Evolutionary conservation across 345 rosid genomes (phyloP), one percentile per base, ranked within the genome.

Genomic region (Acer negundo): DNA sequence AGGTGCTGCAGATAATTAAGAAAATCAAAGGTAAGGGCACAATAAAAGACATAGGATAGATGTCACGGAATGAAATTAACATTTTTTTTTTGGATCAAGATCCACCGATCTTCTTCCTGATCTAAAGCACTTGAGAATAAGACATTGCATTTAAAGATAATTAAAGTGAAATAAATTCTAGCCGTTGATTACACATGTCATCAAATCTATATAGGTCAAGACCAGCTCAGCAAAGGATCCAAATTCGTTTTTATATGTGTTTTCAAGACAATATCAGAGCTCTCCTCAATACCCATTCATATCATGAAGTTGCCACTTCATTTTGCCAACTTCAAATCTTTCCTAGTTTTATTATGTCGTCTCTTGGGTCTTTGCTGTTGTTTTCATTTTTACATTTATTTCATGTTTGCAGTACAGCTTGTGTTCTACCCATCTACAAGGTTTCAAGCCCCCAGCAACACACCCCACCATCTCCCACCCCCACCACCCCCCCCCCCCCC

Each of bases 1-100:
- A 96, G 89, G 40, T 70, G 85, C 99, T 96, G 86, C 84, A 82
- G 16, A 82, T 3, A 23, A 69, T 70, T 22, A 80, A 42, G 81
- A 38, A 63, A 77, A 56, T 15, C 73, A 79, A 75, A 77, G 42
- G 40, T 71, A 62, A 74, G 51, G 49, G 31, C 73, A 56, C 17
- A 6, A 51, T 10, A 40, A 10, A 11, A 61, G 46, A 17, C 19
- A 24, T 24, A 68, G 28, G 24, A 74, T 8, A 62, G 4, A 2
- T 62, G 56, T 42, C 62, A 12, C 58, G 0, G 19, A 38, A 47
- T 12, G 40, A 42, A 72, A 3, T 42, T 40, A 61, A 61, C 62
- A 16, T 40, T 16, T 42, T 42, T 40, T 42, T 28, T 28, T 28
- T 26, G 28, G 28, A 26, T 26, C 28, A 26, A 2, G 28, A 26